phyloP scores from a whole-genome alignment of 1,284 basidiomycete genomes.

The Austroboletus olivaceoglutinosus region DNA sequence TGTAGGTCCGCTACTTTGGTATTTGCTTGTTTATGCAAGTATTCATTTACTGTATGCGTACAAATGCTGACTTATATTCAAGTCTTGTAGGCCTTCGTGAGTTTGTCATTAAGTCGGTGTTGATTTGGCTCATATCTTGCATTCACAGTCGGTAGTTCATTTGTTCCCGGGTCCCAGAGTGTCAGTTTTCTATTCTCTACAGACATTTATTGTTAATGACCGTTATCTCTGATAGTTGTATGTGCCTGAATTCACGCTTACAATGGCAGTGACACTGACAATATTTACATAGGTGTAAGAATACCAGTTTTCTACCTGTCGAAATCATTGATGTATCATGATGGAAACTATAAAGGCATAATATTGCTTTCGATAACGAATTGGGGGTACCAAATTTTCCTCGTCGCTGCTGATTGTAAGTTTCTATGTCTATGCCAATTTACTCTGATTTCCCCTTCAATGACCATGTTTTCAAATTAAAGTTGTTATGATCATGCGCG shows the following conservation, averaged over 20 bases:
- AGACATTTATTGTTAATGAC: not conserved
- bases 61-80: not conserved
- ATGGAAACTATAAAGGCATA: slow-evolving; percentile 1
- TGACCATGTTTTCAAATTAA: not conserved
- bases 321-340: not conserved
- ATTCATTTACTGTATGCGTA: not conserved
- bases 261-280: not conserved
- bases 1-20: slow-evolving; percentile 19
- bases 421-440: too few species aligned
- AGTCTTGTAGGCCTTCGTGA: slow-evolving; percentile 4
- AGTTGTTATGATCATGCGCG: slow-evolving; percentile 25
- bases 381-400: slow-evolving; percentile 11
- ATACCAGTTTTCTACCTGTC: not conserved
- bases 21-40: slow-evolving; percentile 9
- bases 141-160: slow-evolving; percentile 1
- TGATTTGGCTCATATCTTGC: not conserved
- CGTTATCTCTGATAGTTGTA: slow-evolving; percentile 1
- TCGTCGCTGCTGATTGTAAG: slow-evolving; percentile 16
- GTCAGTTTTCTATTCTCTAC: not conserved
- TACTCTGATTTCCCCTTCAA: rapidly evolving
- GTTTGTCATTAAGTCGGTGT: not conserved
- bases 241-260: not conserved
- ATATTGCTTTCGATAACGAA: slow-evolving; percentile 3
- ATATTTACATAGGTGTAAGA: not conserved
- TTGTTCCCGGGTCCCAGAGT: slow-evolving; percentile 4